These are phyloP conservation scores for Austroboletus eburneus DNA, from an alignment of 768 basidiomycete species.

Conservation along the genomic window DNA sequence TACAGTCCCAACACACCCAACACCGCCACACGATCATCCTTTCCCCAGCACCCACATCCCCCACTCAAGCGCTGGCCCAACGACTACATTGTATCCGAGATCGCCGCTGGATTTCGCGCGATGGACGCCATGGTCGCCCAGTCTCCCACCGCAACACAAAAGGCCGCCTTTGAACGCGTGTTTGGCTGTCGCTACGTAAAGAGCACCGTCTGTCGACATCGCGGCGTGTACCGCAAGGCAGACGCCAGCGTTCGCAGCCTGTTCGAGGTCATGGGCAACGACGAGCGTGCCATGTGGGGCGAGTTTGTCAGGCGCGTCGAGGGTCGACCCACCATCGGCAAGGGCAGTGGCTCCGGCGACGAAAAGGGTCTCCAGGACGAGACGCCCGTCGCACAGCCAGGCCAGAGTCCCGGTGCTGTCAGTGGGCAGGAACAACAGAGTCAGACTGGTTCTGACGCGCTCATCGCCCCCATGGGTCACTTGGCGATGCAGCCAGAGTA, in stretches of 20 bases:
- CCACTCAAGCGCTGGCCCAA: slow-evolving; percentile 74
- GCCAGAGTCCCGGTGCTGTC: neutral
- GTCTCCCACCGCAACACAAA: slow-evolving; percentile 50
- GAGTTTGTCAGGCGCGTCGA: slow-evolving; percentile 64
- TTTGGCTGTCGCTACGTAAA: slow-evolving; percentile 72
- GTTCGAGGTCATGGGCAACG: slow-evolving; percentile 51
- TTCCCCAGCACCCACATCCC: slow-evolving; percentile 55
- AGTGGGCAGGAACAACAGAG: slow-evolving; percentile 15
- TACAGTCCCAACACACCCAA: slow-evolving; percentile 22
- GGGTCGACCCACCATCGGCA: slow-evolving; percentile 38
- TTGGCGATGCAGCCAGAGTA: slow-evolving; percentile 18
- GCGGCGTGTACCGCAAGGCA: slow-evolving; percentile 64
- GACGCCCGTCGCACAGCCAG: slow-evolving; percentile 1
- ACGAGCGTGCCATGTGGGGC: slow-evolving; percentile 61
- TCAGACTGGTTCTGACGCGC: slow-evolving; percentile 15
- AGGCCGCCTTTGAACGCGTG: slow-evolving; percentile 63
- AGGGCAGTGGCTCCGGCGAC: slow-evolving; percentile 21
- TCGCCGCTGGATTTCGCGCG: slow-evolving; percentile 55
- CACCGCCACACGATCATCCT: slow-evolving; percentile 25
- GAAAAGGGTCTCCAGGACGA: slow-evolving; percentile 23
- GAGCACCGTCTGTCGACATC: slow-evolving; percentile 67
- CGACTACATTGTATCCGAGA: slow-evolving; percentile 66
- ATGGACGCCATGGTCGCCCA: slow-evolving; percentile 38
- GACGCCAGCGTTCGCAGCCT: slow-evolving; percentile 41
- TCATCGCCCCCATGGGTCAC: slow-evolving; percentile 19